A percentile compares a stretch with the other conserved stretches of the same genome.
phyloP scores from a whole-genome alignment of 305 asterid species.

The Fraxinus baroniana region DNA sequence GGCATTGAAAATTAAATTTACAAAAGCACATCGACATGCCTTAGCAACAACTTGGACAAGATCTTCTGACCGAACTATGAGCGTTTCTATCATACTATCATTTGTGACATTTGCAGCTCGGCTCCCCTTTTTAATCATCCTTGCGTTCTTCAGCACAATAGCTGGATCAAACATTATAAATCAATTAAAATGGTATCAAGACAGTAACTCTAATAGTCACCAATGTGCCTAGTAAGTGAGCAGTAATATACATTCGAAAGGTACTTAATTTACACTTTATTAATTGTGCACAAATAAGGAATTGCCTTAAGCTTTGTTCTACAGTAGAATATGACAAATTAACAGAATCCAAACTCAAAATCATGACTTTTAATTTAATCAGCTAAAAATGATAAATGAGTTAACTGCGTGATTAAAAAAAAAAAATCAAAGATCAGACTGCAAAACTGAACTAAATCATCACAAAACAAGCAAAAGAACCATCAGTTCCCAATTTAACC shows the following conservation, averaged over 20 bases:
- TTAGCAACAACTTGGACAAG: slow-evolving; percentile 86
- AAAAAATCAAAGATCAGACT: slow-evolving; percentile 19
- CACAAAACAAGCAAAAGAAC: slow-evolving; percentile 11
- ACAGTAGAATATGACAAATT: background rate
- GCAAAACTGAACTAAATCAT: slow-evolving; percentile 8
- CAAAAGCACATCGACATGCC: slow-evolving; percentile 44
- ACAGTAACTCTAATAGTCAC: background rate
- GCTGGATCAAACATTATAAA: slow-evolving; percentile 41
- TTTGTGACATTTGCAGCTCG: slow-evolving; percentile 46
- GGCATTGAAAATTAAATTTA: slow-evolving; percentile 7
- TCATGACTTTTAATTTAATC: background rate
- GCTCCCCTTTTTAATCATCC: slow-evolving; percentile 65
- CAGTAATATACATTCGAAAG: background rate
- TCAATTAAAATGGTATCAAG: background rate
- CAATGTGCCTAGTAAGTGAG: background rate
- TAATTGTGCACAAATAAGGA: background rate
- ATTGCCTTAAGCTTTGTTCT: background rate
- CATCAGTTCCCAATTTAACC: slow-evolving; percentile 7
- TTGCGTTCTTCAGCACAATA: slow-evolving; percentile 81
- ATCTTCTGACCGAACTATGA: slow-evolving; percentile 58
- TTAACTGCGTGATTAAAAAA: background rate
- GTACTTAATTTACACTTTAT: background rate
- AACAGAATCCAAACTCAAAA: slow-evolving; percentile 1
- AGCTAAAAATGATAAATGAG: background rate
- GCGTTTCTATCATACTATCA: slow-evolving; percentile 66